These are phyloP conservation scores for Boletus edulis DNA, from an alignment of 768 basidiomycete species.

Conservation along the genomic window DNA sequence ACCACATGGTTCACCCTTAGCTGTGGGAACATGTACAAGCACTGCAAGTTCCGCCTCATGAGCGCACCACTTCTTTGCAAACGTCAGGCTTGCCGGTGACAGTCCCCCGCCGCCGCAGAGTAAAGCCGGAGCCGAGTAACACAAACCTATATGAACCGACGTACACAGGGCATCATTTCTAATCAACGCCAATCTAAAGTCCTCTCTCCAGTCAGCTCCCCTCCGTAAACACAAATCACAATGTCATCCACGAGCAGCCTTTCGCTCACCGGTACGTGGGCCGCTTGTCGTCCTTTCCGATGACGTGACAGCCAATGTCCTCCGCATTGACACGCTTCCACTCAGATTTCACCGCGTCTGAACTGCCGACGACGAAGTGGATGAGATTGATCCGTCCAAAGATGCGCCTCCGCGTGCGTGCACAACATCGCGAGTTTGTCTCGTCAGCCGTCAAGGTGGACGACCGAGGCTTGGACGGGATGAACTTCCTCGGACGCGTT, in stretches of 20 bases:
- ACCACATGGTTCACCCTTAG: neutral
- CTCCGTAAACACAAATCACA: neutral
- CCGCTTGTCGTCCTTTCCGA: neutral
- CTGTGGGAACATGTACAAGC: constrained; percentile 7
- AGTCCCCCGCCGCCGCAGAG: neutral
- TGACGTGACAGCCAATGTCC: too few species aligned
- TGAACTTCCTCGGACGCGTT: neutral
- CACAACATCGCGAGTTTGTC: constrained; percentile 7
- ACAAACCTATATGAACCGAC: constrained; percentile 2
- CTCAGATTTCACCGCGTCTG: constrained; percentile 25
- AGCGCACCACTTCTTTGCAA: neutral
- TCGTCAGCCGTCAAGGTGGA: constrained; percentile 12
- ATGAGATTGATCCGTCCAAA: constrained; percentile 19
- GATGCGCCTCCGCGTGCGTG: constrained; percentile 21
- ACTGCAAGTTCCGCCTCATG: neutral
- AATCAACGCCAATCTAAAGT: too few species aligned
- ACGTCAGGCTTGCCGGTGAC: neutral
- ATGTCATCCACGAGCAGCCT: constrained; percentile 13
- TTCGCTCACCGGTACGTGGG: constrained; percentile 19
- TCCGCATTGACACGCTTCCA: neutral
- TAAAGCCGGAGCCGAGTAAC: constrained; percentile 15
- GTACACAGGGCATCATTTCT: neutral
- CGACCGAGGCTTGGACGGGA: constrained; percentile 1
- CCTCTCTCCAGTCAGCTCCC: neutral
- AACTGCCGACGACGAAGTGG: constrained; percentile 20